Evolutionary conservation across 1,139 yeast species (phyloP), one percentile per base, ranked within the genome.

Genomic region (Kluyveromyces sp.): DNA sequence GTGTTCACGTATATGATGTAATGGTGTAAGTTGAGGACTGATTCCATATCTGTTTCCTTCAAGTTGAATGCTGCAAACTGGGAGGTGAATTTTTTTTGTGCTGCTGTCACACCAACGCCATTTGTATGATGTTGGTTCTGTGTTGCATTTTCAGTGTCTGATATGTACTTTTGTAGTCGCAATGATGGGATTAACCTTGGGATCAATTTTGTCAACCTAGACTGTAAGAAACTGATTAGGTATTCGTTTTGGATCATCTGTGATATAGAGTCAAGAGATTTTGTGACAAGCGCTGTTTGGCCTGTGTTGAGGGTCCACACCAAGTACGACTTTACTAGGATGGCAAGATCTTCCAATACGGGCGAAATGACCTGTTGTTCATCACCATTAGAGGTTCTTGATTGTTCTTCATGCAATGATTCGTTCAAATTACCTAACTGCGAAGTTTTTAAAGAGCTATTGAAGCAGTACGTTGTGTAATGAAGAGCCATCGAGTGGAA

Each of bases 321-420:
- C 28, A 64, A 49, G 45, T 56, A 55, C 50, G 59, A 58, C 48
- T 86, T 84, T 41, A 89, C 67, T 25, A 89, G 79, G 56, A 88
- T 71, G 34, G 89, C 77, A 40, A 87, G 70, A 61, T 92, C 98
- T 60, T 92, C 98, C 37, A 90, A 79, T 7, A 88, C 82, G 0
- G 97, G 88, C 0, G 95, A 79, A 4, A 85, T 78, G 3, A 94
- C 83, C 3, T 85, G 58, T 15, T 61, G 56, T 15, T 15, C 21
- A 2, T 58, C 53, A 7, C 50, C 45, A 38, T 60, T 65, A 4
- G 79, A 42, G 71, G 75, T 51, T 75, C 86, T 7, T 75, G 56
- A 34, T 52, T 56, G 49, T 4, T 45, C 48, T 21, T 46, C 38
- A 3, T 49, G 41, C 4, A 64, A 53, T 33, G 55, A 53, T 21